These are phyloP conservation scores for Clitopilus passeckerianus DNA, from an alignment of 768 basidiomycete genomes.

Conservation along the genomic window DNA sequence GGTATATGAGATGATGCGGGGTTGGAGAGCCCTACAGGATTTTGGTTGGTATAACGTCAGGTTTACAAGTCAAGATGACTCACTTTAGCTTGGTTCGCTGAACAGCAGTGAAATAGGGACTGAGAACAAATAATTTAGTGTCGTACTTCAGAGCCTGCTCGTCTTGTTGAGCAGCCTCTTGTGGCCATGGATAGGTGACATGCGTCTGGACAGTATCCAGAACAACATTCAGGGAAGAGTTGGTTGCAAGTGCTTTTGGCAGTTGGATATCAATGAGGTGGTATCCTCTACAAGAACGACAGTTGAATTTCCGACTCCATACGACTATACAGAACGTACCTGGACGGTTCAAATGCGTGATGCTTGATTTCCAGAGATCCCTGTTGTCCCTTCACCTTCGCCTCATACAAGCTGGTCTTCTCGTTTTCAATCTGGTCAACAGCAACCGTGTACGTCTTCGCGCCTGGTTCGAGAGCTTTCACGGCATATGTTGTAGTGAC, in stretches of 20 bases:
- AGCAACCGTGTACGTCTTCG: constrained; percentile 63
- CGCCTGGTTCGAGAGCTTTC: constrained; percentile 59
- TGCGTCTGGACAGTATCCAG: constrained; percentile 78
- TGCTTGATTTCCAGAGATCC: constrained; percentile 46
- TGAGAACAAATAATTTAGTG: constrained; percentile 75
- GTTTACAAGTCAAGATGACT: constrained; percentile 16
- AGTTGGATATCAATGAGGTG: constrained; percentile 60
- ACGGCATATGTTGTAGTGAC: constrained; percentile 87
- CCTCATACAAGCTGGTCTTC: constrained; percentile 75
- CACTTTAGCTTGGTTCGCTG: constrained; percentile 89
- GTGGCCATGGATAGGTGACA: constrained; percentile 72
- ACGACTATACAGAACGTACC: constrained; percentile 33
- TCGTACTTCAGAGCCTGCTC: constrained; percentile 77
- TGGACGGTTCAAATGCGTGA: constrained; percentile 39
- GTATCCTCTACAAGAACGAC: constrained; percentile 27
- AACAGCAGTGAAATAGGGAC: constrained; percentile 75
- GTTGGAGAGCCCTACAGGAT: constrained; percentile 55
- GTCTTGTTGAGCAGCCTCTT: constrained; percentile 66
- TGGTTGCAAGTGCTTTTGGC: constrained; percentile 51
- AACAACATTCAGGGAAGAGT: constrained; percentile 69
- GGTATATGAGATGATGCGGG: constrained; percentile 68
- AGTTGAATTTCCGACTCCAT: constrained; percentile 1
- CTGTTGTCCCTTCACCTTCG: constrained; percentile 69
- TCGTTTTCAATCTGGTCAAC: constrained; percentile 57
- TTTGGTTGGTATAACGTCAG: neutral